A percentile compares a stretch with the other conserved stretches of the same genome.
phyloP scores from a whole-genome alignment of 495 filamentous ascomycete species.

The Xylaria sp. region DNA sequence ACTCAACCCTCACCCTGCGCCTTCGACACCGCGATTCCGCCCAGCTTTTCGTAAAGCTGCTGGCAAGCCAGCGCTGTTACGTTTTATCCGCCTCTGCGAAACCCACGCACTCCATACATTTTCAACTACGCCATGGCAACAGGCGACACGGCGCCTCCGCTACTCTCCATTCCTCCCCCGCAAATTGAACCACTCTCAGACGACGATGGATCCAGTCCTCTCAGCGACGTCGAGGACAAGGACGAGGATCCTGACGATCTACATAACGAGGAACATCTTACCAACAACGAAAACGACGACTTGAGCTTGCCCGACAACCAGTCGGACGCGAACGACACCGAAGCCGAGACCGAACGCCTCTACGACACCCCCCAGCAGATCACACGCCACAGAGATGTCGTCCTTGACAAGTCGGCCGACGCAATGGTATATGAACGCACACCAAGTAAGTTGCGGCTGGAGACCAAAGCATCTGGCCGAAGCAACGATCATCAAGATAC shows the following conservation, averaged over 20 bases:
- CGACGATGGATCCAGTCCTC: slow-evolving; percentile 64
- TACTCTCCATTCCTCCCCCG: slow-evolving; percentile 54
- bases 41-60: neutral
- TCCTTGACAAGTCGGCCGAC: slow-evolving; percentile 53
- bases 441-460: slow-evolving; percentile 70
- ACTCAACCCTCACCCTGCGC: slow-evolving; percentile 4
- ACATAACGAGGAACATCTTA: slow-evolving; percentile 50
- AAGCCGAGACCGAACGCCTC: slow-evolving; percentile 95
- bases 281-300: slow-evolving; percentile 59
- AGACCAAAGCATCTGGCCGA: slow-evolving; percentile 40
- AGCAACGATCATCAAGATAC: slow-evolving; percentile 48
- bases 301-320: slow-evolving; percentile 52
- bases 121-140: slow-evolving; percentile 47
- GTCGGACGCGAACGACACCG: slow-evolving; percentile 81
- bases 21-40: slow-evolving; percentile 13
- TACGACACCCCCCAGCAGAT: slow-evolving; percentile 87
- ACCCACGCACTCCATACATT: neutral
- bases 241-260: slow-evolving; percentile 55
- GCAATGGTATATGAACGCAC: slow-evolving; percentile 60
- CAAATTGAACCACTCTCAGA: slow-evolving; percentile 46
- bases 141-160: slow-evolving; percentile 54
- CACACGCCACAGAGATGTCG: slow-evolving; percentile 65
- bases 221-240: slow-evolving; percentile 91
- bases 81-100: neutral
- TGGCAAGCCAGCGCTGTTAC: neutral